These are phyloP conservation scores for Trichodelitschia bisporula DNA, from an alignment of 495 filamentous ascomycete species.

Conservation along the genomic window DNA sequence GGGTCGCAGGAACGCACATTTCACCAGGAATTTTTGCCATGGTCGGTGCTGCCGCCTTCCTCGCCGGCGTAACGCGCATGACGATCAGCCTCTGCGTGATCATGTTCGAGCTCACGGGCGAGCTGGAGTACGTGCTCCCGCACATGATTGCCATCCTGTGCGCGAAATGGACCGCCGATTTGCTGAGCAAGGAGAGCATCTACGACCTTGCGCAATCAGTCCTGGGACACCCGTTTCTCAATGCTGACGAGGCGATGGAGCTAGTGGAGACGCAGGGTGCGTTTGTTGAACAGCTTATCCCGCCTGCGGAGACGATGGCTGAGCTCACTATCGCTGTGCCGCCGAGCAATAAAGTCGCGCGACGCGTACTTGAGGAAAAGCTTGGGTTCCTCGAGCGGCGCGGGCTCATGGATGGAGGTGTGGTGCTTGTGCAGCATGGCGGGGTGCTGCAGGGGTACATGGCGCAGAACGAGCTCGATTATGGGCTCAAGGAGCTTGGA, in stretches of 20 bases:
- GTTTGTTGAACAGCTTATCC: constrained; percentile 23
- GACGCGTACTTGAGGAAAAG: constrained; percentile 18
- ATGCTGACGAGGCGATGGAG: constrained; percentile 21
- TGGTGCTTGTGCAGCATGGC: constrained; percentile 24
- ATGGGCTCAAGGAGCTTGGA: constrained; percentile 14
- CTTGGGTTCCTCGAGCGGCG: constrained; percentile 21
- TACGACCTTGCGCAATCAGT: constrained; percentile 31
- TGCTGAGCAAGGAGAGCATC: constrained; percentile 23
- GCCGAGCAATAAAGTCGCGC: constrained; percentile 19
- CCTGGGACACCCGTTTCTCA: constrained; percentile 31
- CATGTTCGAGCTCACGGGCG: constrained; percentile 27
- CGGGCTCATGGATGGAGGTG: constrained; percentile 29
- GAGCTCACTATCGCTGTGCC: constrained; percentile 31
- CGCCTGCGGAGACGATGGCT: constrained; percentile 26
- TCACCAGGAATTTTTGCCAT: constrained; percentile 34
- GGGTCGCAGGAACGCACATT: constrained; percentile 16
- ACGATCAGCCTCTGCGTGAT: constrained; percentile 31
- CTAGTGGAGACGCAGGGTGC: constrained; percentile 15
- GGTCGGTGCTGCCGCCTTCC: constrained; percentile 33
- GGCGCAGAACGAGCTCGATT: constrained; percentile 28
- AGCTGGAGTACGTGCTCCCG: constrained; percentile 24
- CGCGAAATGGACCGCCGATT: constrained; percentile 33
- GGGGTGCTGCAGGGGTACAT: constrained; percentile 24
- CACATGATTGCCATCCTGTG: constrained; percentile 33
- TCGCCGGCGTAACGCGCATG: constrained; percentile 32